Evolutionary conservation across 257 asterid species (phyloP).

Genomic region (Knoxia roxburghii): DNA sequence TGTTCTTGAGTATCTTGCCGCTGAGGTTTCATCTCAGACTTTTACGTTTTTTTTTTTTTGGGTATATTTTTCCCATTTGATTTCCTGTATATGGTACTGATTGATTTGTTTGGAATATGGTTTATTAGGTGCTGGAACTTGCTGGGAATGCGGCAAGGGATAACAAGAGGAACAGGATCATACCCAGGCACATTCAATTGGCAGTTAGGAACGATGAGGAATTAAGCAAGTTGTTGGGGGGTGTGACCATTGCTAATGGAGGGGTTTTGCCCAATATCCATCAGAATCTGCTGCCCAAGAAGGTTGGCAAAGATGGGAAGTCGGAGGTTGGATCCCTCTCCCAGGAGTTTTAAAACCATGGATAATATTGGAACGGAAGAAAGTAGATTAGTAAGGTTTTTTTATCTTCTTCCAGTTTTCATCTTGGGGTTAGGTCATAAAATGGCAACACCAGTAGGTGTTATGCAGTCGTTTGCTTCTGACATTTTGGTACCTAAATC

Average conservation of each 20-base stretch:
- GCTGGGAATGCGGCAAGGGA: conserved; percentile 73
- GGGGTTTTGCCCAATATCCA: conserved; percentile 71
- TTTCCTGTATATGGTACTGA: neutral
- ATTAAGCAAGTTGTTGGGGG: conserved; percentile 50
- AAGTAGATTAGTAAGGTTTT: neutral
- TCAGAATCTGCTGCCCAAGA: conserved; percentile 43
- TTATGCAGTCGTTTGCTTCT: too few species aligned
- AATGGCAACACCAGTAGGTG: too few species aligned
- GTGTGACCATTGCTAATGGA: conserved; percentile 59
- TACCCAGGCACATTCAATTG: conserved; percentile 61
- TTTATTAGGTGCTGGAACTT: conserved; percentile 48
- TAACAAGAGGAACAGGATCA: conserved; percentile 60
- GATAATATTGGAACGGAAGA: neutral
- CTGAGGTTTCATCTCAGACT: conserved; percentile 34
- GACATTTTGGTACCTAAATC: too few species aligned
- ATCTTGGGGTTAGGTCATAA: neutral
- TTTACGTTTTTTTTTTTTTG: neutral
- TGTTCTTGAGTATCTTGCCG: conserved; percentile 54
- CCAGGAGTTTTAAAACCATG: conserved; percentile 45
- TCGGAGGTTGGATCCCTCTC: conserved; percentile 51
- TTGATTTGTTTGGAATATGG: neutral
- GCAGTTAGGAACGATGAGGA: conserved; percentile 74
- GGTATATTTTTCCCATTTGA: neutral
- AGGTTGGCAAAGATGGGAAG: conserved; percentile 32
- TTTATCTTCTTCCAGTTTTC: neutral